Evolutionary conservation across 2,329 filamentous ascomycete genomes (phyloP).

Genomic region (Ploettnerulaceae sp.): DNA sequence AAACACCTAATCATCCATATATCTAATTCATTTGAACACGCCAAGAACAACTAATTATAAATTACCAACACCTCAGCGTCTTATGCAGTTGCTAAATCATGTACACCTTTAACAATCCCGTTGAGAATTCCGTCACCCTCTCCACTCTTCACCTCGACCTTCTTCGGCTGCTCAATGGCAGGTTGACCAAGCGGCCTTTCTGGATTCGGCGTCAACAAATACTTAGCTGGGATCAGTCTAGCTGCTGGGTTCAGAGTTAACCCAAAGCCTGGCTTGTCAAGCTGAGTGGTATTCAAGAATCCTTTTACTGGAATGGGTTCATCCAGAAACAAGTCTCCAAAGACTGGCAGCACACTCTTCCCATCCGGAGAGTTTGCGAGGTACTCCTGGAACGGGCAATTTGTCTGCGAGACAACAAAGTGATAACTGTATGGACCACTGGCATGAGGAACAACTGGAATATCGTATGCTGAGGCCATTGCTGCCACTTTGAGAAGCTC

Average conservation of each 20-base stretch:
- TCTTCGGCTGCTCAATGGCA: constrained; percentile 15
- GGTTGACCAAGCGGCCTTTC: constrained; percentile 39
- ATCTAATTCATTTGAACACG: no score
- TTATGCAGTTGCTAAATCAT: constrained; percentile 23
- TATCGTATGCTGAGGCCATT: constrained; percentile 87
- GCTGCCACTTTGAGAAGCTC: constrained; percentile 86
- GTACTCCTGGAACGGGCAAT: constrained; percentile 94
- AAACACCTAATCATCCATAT: background rate
- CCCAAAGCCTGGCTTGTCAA: constrained; percentile 89
- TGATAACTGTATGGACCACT: constrained; percentile 94
- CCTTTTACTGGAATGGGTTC: constrained; percentile 85
- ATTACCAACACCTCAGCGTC: background rate
- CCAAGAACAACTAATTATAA: constrained; percentile 1
- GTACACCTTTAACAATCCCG: constrained; percentile 24
- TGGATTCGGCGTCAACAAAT: constrained; percentile 65
- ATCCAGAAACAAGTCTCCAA: constrained; percentile 84
- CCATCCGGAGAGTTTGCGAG: constrained; percentile 90
- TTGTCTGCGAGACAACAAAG: constrained; percentile 89
- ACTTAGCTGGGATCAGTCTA: constrained; percentile 70
- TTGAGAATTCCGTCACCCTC: constrained; percentile 35
- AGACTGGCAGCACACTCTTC: constrained; percentile 83
- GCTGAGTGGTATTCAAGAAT: constrained; percentile 69
- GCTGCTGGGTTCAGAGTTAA: constrained; percentile 75
- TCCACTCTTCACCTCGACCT: constrained; percentile 10
- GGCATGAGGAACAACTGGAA: constrained; percentile 92